Base-by-base conservation (phyloP, 2,329 filamentous ascomycete species). In the Aspergillus pseudotamarii region DNA sequence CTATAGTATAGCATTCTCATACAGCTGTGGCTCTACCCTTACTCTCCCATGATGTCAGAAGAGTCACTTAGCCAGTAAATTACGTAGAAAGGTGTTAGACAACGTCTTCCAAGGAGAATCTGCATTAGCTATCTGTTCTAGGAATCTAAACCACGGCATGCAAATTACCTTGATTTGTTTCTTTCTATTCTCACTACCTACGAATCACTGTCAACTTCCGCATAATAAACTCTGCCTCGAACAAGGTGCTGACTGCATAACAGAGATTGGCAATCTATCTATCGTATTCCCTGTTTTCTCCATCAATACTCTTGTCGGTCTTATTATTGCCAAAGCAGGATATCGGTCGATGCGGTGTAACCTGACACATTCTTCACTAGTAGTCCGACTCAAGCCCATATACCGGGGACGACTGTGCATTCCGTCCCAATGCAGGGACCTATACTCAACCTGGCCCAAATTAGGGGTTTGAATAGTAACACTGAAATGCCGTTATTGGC, bases 381-480 rank as follows among this genome's bases (percentile, higher is more conserved):
- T 38, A 54, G 63, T 65, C 62, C 51, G 43, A 59, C 58, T 54
- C 59, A 51, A 46, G 30, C 36, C 10, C 46, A 48, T 38, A 43
- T 68, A 48, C 71, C 69, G 73, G 71, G 68, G 67, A 72, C 73
- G 66, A 58, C 58, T 30, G 71, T 71, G 60, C 57, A 48, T 73
- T 70, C 54, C 66, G 34, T 55, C 57, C 54, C 21, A 55, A 69
- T 62, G 70, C 71, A 73, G 69, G 69, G 70, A 69, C 73, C 70
- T 71, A 69, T 67, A 62, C 66, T 63, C 71, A 68, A 69, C 59
- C 57, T 62, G 60, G 59, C 57, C 38, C 45, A 26, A 36, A 43
- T 28, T 43, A 38, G 26, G 41, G 45, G 38, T 57, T 58, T 51
- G 51, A 28, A 45, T 34, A 19, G 34, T 36, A 36, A 16, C 34